Evolutionary conservation across 352 stramenopile species (phyloP).

Genomic region (Globisporangium barbulae): DNA sequence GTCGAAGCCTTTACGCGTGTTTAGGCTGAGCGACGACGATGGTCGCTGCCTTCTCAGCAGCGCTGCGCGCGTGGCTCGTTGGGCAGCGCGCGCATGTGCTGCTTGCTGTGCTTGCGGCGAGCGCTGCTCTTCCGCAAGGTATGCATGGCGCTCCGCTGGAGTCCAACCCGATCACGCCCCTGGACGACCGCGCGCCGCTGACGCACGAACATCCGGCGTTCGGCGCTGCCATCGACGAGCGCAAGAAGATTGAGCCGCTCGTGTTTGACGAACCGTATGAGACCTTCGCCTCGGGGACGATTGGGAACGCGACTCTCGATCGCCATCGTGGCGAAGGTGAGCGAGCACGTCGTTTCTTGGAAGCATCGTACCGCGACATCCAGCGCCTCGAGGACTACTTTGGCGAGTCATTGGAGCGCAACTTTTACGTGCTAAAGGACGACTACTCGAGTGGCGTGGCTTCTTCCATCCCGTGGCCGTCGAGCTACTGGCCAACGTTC

Average conservation of each 20-base stretch:
- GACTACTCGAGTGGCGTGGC: background rate
- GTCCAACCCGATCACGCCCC: background rate
- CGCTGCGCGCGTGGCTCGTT: background rate
- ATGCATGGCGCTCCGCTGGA: background rate
- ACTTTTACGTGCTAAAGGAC: background rate
- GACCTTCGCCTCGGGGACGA: background rate
- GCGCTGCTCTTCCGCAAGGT: background rate
- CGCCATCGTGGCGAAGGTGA: background rate
- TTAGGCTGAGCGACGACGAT: background rate
- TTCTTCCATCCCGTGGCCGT: constrained; percentile 48
- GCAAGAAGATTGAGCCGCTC: background rate
- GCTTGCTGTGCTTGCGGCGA: background rate
- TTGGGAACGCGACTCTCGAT: background rate
- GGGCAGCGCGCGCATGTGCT: background rate
- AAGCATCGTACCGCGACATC: background rate
- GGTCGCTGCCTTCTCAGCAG: background rate
- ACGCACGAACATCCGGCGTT: background rate
- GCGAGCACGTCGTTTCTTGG: background rate
- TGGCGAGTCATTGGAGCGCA: background rate
- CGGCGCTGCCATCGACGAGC: background rate
- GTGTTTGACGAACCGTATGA: background rate
- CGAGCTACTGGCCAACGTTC: constrained; percentile 68
- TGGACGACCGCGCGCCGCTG: background rate
- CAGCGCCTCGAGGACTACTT: background rate
- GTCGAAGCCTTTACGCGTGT: background rate